Percentiles rank a stretch among this genome's conserved stretches.
phyloP scores from a whole-genome alignment of 106 monocot species.

The Acorus gramineus region DNA sequence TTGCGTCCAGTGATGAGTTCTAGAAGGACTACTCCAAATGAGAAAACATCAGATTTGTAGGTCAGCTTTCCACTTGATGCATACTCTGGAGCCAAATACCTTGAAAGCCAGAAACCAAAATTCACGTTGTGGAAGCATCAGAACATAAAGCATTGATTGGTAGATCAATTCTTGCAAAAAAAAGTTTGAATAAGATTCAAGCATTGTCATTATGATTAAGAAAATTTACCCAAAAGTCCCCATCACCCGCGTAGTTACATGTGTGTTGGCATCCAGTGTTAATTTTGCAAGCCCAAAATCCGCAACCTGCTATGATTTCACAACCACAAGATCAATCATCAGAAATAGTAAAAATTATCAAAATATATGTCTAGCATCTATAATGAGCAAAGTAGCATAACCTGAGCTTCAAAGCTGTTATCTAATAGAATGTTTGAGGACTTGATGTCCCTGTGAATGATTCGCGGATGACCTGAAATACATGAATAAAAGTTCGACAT shows the following conservation, averaged over 20 bases:
- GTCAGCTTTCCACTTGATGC: constrained; percentile 47
- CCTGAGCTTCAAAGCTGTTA: constrained; percentile 61
- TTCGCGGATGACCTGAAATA: constrained; percentile 48
- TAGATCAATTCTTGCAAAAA: too few relatives aligned
- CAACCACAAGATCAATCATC: background rate
- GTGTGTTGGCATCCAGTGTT: constrained; percentile 25
- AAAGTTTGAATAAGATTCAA: too few relatives aligned
- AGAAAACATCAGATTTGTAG: constrained; percentile 44
- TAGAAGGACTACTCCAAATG: constrained; percentile 45
- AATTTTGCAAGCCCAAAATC: constrained; percentile 58
- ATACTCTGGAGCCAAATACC: constrained; percentile 53
- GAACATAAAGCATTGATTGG: too few relatives aligned
- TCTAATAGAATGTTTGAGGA: constrained; percentile 70
- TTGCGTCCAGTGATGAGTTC: constrained; percentile 41
- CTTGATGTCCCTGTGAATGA: constrained; percentile 72
- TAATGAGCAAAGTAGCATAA: constrained; percentile 1
- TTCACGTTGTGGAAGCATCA: too few relatives aligned
- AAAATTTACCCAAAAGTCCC: constrained; percentile 40
- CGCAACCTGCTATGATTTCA: constrained; percentile 20
- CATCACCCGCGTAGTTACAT: constrained; percentile 49
- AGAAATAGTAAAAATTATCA: background rate
- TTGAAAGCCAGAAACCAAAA: constrained; percentile 1
- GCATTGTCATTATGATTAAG: too few relatives aligned
- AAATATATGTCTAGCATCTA: background rate
- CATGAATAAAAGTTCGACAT: background rate